A percentile compares a stretch with the other conserved stretches of the same genome.
Conservation (phyloP, 2,329 filamentous ascomycete genomes). For the Colletotrichum gigasporum region DNA sequence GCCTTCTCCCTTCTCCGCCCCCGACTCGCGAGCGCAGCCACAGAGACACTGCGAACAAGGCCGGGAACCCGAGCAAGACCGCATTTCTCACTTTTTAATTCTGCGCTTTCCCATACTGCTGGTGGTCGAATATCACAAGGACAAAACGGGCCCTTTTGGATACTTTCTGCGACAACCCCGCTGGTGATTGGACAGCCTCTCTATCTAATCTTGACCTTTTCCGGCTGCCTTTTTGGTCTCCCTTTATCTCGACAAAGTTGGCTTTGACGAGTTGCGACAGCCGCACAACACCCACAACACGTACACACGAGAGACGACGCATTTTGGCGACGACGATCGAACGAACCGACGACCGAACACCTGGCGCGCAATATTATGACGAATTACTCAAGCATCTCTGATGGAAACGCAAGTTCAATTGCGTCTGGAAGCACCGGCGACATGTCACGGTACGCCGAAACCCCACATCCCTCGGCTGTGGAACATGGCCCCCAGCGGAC, state of each 20-base stretch:
- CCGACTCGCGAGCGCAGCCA: slow-evolving; percentile 11
- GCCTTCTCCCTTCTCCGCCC: not conserved
- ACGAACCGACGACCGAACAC: not conserved
- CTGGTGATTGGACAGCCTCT: slow-evolving; percentile 1
- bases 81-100: not conserved
- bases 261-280: slow-evolving; percentile 5
- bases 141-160: not conserved
- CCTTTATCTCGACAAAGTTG: slow-evolving; percentile 14
- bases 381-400: slow-evolving; percentile 62
- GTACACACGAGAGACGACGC: slow-evolving; percentile 10
- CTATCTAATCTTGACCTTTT: slow-evolving; percentile 17
- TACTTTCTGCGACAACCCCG: not conserved
- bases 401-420: slow-evolving; percentile 49
- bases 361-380: slow-evolving; percentile 50
- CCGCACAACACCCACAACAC: not conserved
- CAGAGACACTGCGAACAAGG: not conserved
- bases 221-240: slow-evolving; percentile 13
- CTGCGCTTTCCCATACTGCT: not conserved
- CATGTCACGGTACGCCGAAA: slow-evolving; percentile 30
- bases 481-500: not conserved
- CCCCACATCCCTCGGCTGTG: not conserved
- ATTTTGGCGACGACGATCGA: slow-evolving; percentile 17
- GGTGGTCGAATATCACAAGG: not conserved
- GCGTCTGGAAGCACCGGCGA: slow-evolving; percentile 32
- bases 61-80: slow-evolving; percentile 5